Evolutionary conservation across 176 grass and related monocot genomes (phyloP), one percentile per base, ranked within the genome.

Genomic region (Oryza nivara): DNA sequence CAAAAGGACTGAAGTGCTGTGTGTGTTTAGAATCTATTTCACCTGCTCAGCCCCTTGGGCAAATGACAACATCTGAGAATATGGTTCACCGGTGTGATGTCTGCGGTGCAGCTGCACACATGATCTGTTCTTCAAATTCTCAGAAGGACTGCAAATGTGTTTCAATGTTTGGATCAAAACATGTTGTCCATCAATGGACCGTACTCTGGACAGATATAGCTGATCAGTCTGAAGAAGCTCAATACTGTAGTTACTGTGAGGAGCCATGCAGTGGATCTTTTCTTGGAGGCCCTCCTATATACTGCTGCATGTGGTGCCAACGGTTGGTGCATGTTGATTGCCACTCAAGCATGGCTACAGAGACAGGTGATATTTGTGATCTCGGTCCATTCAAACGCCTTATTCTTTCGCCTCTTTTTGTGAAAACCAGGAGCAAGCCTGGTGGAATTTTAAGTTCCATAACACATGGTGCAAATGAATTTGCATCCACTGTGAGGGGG

Each of bases 251-350:
- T 84, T 87, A 95, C 36, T 95, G 93, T 32, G 88, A 92, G 65
- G 93, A 91, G 56, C 73, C 89, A 63, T 95, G 93, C 72, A 86
- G 81, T 64, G 51, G 93, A 49, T 85, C 89, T 79, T 84, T 92
- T 41, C 90, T 92, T 52, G 92, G 84, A 74, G 83, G 85, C 17
- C 51, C 51, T 72, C 85, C 88, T 75, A 88, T 91, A 83, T 95
- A 91, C 36, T 91, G 82, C 60, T 95, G 93, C 73, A 95, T 95
- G 93, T 95, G 93, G 93, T 95, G 93, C 77, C 93, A 95, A 88
- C 84, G 86, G 41, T 46, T 90, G 49, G 88, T 91, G 35, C 93
- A 95, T 79, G 90, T 91, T 22, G 93, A 95, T 89, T 95, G 90
- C 81, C 93, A 92, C 71, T 74, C 76, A 16, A 82, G 76, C 76